Evolutionary conservation across 2,329 filamentous ascomycete genomes (phyloP), one percentile per base, ranked within the genome.

Genomic region (Myriangium duriaei): DNA sequence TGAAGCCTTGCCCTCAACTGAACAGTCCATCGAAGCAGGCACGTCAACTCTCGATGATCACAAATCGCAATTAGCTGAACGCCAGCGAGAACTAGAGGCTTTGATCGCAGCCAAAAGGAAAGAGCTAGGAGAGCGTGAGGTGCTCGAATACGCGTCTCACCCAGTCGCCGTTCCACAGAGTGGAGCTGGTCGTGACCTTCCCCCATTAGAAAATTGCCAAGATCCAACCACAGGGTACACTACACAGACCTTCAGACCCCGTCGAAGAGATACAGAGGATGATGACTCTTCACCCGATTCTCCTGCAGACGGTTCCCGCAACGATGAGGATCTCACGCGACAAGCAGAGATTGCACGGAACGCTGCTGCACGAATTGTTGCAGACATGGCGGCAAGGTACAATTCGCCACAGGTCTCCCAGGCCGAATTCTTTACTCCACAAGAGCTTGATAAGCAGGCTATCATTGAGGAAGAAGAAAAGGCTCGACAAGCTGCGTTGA

Each of bases 351-450:
- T 54, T 12, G 48, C 53, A 2, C 44, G 46, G 4, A 50, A 50
- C 28, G 54, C 57, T n/a, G 57, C 61, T 4, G 51, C 53, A 5
- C 58, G 62, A 18, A 54, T 68, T 11, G 51, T 65, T 17, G 49
- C 58, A 30, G 64, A 68, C 15, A 55, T 58, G 45, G 57, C 65
- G 39, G 51, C 60, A 10, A 54, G 57, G 26, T 66, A 65, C 46
- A 58, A 51, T 17, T 49, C 55, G 7, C 52, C 53, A 26, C 51
- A 55, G 7, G 51, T 56, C 7, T 58, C 57, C 5, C 61, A 63
- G 46, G 64, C 62, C 2, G 63, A 64, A 3, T 67, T 68, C 52
- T 69, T 67, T 39, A 58, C 60, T 9, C 64, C 64, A 1, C 55
- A 56, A 31, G 63, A 66, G 33, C 55, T 68, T 4, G 57, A 67